phyloP scores from a whole-genome alignment of 805 yeast species.

The Yarrowia sp. region DNA sequence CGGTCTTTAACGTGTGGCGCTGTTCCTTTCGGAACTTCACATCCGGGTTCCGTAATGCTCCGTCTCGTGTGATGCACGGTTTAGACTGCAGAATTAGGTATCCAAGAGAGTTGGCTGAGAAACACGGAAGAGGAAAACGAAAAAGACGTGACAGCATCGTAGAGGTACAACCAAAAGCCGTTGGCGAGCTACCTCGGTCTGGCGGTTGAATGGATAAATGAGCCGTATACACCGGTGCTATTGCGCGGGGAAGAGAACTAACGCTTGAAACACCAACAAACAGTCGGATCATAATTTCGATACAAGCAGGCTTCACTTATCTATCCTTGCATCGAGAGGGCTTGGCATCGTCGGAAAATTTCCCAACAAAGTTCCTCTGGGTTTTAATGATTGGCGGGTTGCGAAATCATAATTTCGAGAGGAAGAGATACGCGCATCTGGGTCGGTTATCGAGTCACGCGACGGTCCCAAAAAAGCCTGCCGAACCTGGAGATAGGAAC shows the following conservation, averaged over 20 bases:
- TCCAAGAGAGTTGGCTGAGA: not conserved
- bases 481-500: not conserved
- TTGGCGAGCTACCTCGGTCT: not conserved
- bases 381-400: constrained; percentile 6
- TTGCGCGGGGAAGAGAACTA: not conserved
- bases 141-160: no score
- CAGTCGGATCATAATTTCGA: constrained; percentile 8
- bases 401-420: not conserved
- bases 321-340: not conserved
- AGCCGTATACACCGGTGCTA: no score
- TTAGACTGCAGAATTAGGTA: constrained; percentile 20
- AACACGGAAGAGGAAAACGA: not conserved
- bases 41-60: constrained; percentile 15
- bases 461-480: not conserved
- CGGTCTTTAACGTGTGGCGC: constrained; percentile 17
- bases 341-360: constrained; percentile 21
- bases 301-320: constrained; percentile 8
- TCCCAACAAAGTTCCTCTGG: constrained; percentile 10
- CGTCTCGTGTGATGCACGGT: constrained; percentile 21
- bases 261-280: no score
- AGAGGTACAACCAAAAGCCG: no score
- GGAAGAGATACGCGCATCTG: not conserved
- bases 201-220: no score
- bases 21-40: not conserved
- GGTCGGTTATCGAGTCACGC: constrained; percentile 10